A percentile compares a stretch with the other conserved stretches of the same genome.
These are phyloP conservation scores for Diplodia scrobiculata DNA, from an alignment of 2,329 filamentous ascomycete species.

Conservation along the genomic window DNA sequence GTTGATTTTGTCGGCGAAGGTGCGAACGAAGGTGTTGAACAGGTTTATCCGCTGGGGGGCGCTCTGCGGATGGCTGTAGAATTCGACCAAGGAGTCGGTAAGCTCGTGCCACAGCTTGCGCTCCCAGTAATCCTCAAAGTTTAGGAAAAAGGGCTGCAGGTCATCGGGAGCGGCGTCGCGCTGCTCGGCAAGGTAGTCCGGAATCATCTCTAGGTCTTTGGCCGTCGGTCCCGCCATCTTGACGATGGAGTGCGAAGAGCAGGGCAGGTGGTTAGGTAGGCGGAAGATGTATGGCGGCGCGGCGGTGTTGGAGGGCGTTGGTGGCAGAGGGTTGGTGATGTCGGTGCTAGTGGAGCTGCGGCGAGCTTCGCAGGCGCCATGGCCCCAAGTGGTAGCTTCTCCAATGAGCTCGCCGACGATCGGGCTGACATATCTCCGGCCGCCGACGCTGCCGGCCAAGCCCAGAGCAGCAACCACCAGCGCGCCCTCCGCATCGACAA, in stretches of 20 bases:
- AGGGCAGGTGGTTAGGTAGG: neutral
- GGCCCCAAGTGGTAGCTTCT: neutral
- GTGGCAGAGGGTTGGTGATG: slow-evolving; percentile 33
- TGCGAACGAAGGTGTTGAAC: slow-evolving; percentile 92
- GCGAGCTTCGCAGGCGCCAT: slow-evolving; percentile 21
- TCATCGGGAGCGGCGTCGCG: slow-evolving; percentile 84
- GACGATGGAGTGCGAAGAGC: slow-evolving; percentile 8
- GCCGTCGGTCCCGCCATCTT: slow-evolving; percentile 38
- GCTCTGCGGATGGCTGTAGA: slow-evolving; percentile 82
- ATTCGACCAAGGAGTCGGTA: slow-evolving; percentile 82
- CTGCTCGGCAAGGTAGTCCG: slow-evolving; percentile 89
- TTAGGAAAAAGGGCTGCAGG: slow-evolving; percentile 82
- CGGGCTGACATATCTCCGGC: slow-evolving; percentile 27
- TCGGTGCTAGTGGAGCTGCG: slow-evolving; percentile 30
- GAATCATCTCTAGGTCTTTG: slow-evolving; percentile 86
- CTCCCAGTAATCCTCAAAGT: slow-evolving; percentile 97
- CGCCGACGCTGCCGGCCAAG: slow-evolving; percentile 16
- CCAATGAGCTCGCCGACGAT: slow-evolving; percentile 19
- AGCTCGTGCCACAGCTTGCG: slow-evolving; percentile 99
- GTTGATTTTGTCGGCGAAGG: slow-evolving; percentile 98
- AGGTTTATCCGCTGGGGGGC: slow-evolving; percentile 81
- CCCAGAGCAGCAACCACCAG: slow-evolving; percentile 30
- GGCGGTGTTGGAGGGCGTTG: slow-evolving; percentile 21
- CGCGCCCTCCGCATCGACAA: slow-evolving; percentile 52
- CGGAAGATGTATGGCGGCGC: slow-evolving; percentile 16